A percentile compares a stretch with the other conserved stretches of the same genome.
phyloP scores from a whole-genome alignment of 2,329 filamentous ascomycete genomes.

The Phialophora macrospora region DNA sequence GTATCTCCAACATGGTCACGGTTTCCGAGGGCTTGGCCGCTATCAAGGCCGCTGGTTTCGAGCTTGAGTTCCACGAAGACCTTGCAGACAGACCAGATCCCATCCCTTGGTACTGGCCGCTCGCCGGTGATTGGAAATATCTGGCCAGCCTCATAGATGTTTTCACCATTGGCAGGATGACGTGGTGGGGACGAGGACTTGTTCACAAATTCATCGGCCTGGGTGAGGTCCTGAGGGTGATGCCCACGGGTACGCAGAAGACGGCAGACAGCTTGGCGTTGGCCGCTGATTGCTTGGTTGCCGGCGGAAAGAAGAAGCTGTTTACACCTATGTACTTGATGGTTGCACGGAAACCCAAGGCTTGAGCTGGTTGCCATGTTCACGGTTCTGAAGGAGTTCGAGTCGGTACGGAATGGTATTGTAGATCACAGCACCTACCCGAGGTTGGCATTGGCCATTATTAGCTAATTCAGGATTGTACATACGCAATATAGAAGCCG shows the following conservation, averaged over 20 bases:
- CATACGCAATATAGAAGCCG: constrained; percentile 1
- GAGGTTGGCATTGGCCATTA: neutral
- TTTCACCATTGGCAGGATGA: constrained; percentile 84
- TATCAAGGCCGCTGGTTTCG: constrained; percentile 86
- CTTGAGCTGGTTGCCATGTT: constrained; percentile 16
- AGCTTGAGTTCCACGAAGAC: constrained; percentile 82
- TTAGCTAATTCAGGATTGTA: constrained; percentile 17
- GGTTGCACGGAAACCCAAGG: constrained; percentile 80
- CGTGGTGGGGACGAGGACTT: constrained; percentile 74
- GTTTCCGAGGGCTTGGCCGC: constrained; percentile 79
- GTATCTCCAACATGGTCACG: constrained; percentile 96
- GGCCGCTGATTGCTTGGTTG: constrained; percentile 83
- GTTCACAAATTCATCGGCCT: constrained; percentile 77
- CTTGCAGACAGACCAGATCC: constrained; percentile 75
- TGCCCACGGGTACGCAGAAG: constrained; percentile 86
- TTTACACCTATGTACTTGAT: constrained; percentile 99
- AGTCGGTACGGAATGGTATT: neutral
- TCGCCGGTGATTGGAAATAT: constrained; percentile 83
- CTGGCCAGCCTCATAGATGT: constrained; percentile 75
- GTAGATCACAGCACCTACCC: neutral
- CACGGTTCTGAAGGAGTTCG: neutral
- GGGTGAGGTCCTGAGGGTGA: constrained; percentile 74
- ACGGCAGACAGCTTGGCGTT: constrained; percentile 86
- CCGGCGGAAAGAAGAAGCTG: constrained; percentile 84
- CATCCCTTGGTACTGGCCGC: constrained; percentile 91